Conservation (phyloP, 1,284 basidiomycete genomes). For the Xanthoconium separans region DNA sequence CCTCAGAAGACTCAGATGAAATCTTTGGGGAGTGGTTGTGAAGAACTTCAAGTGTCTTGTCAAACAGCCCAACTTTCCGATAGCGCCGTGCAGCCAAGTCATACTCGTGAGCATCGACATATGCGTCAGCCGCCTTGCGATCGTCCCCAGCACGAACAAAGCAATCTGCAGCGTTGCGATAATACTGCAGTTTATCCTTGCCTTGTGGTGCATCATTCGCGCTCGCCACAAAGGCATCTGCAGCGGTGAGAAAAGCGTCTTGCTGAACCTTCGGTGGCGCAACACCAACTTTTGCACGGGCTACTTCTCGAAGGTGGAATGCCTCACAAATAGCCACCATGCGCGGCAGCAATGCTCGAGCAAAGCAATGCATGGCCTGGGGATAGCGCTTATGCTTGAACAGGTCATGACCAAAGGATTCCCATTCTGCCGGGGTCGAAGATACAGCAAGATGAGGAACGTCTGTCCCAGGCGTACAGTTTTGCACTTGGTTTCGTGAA, state of each 20-base stretch:
- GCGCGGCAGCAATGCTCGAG: slow-evolving; percentile 46
- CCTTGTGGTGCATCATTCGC: slow-evolving; percentile 31
- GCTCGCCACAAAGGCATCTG: slow-evolving; percentile 46
- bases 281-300: slow-evolving; percentile 30
- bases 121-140: slow-evolving; percentile 46
- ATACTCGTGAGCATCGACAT: slow-evolving; percentile 44
- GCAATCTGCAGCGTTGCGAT: slow-evolving; percentile 52
- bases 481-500: slow-evolving; percentile 41
- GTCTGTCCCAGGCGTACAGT: slow-evolving; percentile 41
- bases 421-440: slow-evolving; percentile 57
- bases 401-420: slow-evolving; percentile 45
- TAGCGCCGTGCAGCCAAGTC: slow-evolving; percentile 46
- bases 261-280: slow-evolving; percentile 22
- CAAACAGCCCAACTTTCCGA: slow-evolving; percentile 49
- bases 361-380: slow-evolving; percentile 63
- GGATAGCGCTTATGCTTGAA: slow-evolving; percentile 56
- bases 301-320: slow-evolving; percentile 44
- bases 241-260: slow-evolving; percentile 47
- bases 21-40: slow-evolving; percentile 35
- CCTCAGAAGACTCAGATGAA: slow-evolving; percentile 35
- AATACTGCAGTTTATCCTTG: slow-evolving; percentile 40
- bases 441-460: slow-evolving; percentile 49
- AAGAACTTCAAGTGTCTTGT: slow-evolving; percentile 52
- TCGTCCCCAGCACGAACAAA: slow-evolving; percentile 44
- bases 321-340: slow-evolving; percentile 48